Evolutionary conservation across 257 asterid genomes (phyloP), one percentile per base, ranked within the genome.

Genomic region (Eucommia ulmoides): DNA sequence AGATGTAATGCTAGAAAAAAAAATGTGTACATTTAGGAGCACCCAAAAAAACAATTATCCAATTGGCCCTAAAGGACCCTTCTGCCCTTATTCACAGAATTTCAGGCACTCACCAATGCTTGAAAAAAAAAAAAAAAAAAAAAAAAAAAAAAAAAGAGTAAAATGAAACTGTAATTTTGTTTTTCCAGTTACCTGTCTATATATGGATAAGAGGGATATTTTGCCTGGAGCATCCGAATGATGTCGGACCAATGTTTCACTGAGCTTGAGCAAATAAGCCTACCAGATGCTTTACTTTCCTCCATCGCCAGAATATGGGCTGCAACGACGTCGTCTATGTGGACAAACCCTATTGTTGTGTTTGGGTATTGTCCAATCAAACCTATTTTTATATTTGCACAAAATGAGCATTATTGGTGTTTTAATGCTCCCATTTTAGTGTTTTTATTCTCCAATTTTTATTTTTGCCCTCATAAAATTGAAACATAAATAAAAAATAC

Each of bases 281-380:
- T 83, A 24, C 96, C 98, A 3, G 80, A 73, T 41, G 98, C 88
- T 55, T 59, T 58, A 14, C 55, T 66, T 56, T 75, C 74, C 59
- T 79, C 95, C 99, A 86, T 91, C 5, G 92, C 99, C 50, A 83
- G 61, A 45, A 91, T 53, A 57, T 91, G 98, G 18, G 94, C 92
- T 33, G 68, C 75, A 60, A 86, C 93, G 33, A 77, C 98, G 53
- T 86, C 96, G 11, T 86, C 84, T 62, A 91, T 77, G 69, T 91
- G 99, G 70, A 91, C 96, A 47, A 83, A 91, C 9, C 96, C 96
- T 38, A 83, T 26, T 1, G 63, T 77, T 2, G 54, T 69, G 62
- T 91, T 91, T 2, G 93, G 89, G 58, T 75, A 83, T 49, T 79
- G 93, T 9, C 78, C 88, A n/a, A 63, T 23, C 19, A 73, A 25